Base-by-base conservation (phyloP, 306 rosid genomes). In the Sechiopsis laciniata region DNA sequence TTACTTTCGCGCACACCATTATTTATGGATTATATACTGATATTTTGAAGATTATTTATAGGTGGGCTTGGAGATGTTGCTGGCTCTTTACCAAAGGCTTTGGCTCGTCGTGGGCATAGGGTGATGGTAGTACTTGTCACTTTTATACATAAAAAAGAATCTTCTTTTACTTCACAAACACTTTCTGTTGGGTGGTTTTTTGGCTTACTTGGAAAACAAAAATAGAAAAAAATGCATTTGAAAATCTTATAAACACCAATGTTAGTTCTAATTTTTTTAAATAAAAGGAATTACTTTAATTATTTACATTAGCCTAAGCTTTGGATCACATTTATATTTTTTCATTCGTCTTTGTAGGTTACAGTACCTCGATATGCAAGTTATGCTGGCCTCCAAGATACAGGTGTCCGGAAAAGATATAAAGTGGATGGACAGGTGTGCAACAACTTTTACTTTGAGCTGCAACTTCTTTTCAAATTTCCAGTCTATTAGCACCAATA, bases 1-100 rank as follows among this genome's bases (percentile, higher is more conserved):
- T 21, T 63, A 62, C 46, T 24, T 62, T 24, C 9, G 5, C 52
- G 10, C 48, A 60, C 76, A 19, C 77, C 42, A 76, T 70, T 68
- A n/a, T 40, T 6, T 56, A 32, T 51, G 57, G 74, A 74, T 65
- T 55, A 63, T 54, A 10, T 58, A 72, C 72, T 84, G 82, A 82
- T 68, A 29, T 68, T 56, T 79, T 76, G 42, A 76, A 70, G 73
- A 82, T 50, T 77, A 78, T 66, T 80, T 55, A 68, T 78, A 94
- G 99, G 99, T 83, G 99, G 99, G 75, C 97, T 94, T 76, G 99
- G 96, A 80, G 99, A 94, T 80, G 99, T 94, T 53, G 96, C 96
- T 57, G 99, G 99, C 63, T 82, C 99, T 53, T 82, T 94, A 79
- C 99, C 99, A 5, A 94, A 89, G 87, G 96, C 97, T 79, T 88